Evolutionary conservation across 805 yeast genomes (phyloP), one percentile per base, ranked within the genome.

Genomic region (Kuraishia floccosa): DNA sequence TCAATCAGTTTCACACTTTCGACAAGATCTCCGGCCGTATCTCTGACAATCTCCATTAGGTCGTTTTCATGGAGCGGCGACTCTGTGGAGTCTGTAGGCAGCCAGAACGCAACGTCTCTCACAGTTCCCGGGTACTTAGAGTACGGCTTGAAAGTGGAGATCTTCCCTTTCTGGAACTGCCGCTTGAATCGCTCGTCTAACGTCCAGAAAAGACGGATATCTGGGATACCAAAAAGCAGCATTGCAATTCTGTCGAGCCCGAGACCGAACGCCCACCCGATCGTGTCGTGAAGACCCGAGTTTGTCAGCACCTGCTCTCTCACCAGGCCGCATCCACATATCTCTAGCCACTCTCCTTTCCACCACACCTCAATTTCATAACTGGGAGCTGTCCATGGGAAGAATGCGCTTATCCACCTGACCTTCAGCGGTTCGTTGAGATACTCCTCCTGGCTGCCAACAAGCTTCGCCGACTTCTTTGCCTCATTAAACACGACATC

Each of bases 291-390:
- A 31, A 77, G 61, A 0, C 84, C 93, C 1, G 96, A 70, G 41
- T 78, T 80, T 15, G 70, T 59, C 24, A 85, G 61, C 1, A 89
- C 94, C 30, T 73, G 74, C 41, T 84, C 79, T 41, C 74, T 75
- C 6, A 86, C 94, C 23, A 89, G 66, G 17, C 98, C 98, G 56
- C 94, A 84, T 1, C 98, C 98, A 47, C 95, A 84, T 50, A 94
- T 76, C 58, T 91, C 98, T 22, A 91, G 64, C 98, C 98, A 91
- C 42, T 87, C 94, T 31, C 91, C 94, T 49, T 86, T 83, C 96
- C 97, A 91, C 87, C 93, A 86, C 4, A 91, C 95, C 56, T 91
- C 98, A 42, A 93, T 85, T 48, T 91, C 96, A 93, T 94, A 91
- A 26, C 94, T 82, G 3, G 98, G 98, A 1, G 94, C 75, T 3